These are phyloP conservation scores for Metarhizium album DNA, from an alignment of 2,329 filamentous ascomycete genomes.

Conservation along the genomic window DNA sequence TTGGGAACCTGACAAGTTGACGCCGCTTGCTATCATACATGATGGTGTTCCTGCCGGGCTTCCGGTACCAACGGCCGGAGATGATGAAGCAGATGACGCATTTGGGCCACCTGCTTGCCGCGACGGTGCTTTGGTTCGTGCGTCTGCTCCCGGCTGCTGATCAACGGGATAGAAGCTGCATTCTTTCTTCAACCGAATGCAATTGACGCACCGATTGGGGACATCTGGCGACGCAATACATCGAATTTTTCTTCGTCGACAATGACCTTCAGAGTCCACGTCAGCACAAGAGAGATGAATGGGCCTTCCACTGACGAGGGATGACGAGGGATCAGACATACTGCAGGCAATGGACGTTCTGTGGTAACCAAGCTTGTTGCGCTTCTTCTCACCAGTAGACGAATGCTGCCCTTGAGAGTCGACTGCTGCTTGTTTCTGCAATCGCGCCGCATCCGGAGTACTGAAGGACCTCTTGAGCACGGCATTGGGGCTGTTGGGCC, in stretches of 20 bases:
- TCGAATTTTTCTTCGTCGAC: slow-evolving; percentile 84
- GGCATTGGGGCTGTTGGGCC: slow-evolving; percentile 22
- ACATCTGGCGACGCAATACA: slow-evolving; percentile 71
- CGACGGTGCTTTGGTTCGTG: slow-evolving; percentile 30
- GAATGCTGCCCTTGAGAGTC: slow-evolving; percentile 17
- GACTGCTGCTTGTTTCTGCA: slow-evolving; percentile 23
- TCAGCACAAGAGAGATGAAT: background rate
- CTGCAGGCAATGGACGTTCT: slow-evolving; percentile 90
- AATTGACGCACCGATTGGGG: slow-evolving; percentile 77
- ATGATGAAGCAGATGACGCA: slow-evolving; percentile 35
- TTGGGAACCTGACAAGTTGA: slow-evolving; percentile 18
- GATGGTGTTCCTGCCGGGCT: slow-evolving; percentile 29
- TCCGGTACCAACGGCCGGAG: slow-evolving; percentile 33
- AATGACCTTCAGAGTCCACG: slow-evolving; percentile 54
- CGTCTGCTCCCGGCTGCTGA: slow-evolving; percentile 47
- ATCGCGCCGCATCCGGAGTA: slow-evolving; percentile 35
- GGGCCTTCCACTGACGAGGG: background rate
- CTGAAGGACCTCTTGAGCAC: slow-evolving; percentile 39
- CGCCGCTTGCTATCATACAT: background rate
- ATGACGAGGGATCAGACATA: slow-evolving; percentile 49
- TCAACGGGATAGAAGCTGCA: slow-evolving; percentile 90
- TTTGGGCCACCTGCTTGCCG: slow-evolving; percentile 29
- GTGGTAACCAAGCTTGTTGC: slow-evolving; percentile 93
- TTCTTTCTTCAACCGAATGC: slow-evolving; percentile 87
- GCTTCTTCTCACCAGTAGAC: slow-evolving; percentile 41